phyloP scores from a whole-genome alignment of 2,329 filamentous ascomycete species.

The Fusarium equiseti region DNA sequence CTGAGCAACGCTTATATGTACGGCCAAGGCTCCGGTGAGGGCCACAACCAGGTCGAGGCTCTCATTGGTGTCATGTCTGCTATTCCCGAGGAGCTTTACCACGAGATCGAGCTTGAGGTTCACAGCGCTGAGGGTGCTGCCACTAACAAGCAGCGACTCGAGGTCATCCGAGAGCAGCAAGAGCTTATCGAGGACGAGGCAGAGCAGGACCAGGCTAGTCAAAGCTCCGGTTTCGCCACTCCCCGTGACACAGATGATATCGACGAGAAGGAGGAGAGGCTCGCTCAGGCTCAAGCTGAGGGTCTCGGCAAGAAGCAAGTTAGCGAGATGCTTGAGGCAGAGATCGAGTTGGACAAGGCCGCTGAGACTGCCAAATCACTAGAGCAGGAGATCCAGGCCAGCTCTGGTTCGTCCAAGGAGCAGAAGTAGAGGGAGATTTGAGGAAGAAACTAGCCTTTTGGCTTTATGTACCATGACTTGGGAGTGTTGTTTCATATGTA shows the following conservation, averaged over 20 bases:
- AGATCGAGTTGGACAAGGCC: constrained; percentile 59
- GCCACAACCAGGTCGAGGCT: constrained; percentile 90
- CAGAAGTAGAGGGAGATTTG: constrained; percentile 50
- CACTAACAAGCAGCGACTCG: constrained; percentile 98
- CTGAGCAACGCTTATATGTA: constrained; percentile 99
- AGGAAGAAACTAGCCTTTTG: constrained; percentile 13
- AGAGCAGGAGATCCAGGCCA: constrained; percentile 45
- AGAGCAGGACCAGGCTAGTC: constrained; percentile 86
- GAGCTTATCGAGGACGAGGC: constrained; percentile 98
- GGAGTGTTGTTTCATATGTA: constrained; percentile 50
- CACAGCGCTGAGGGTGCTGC: constrained; percentile 96
- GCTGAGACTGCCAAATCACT: constrained; percentile 42
- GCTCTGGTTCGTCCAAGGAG: constrained; percentile 47
- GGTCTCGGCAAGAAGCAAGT: constrained; percentile 63
- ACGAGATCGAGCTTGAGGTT: constrained; percentile 98
- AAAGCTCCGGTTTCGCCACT: constrained; percentile 77
- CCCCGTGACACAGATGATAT: constrained; percentile 92
- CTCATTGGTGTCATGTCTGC: constrained; percentile 91
- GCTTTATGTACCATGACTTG: constrained; percentile 44
- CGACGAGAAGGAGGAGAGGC: constrained; percentile 88
- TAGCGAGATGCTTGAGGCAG: constrained; percentile 66
- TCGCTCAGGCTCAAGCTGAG: constrained; percentile 63
- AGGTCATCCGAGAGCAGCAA: constrained; percentile 98
- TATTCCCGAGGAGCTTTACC: constrained; percentile 98
- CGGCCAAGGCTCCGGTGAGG: constrained; percentile 87